Base-by-base conservation (phyloP, 768 basidiomycete species). In the Lactarius deliciosus region DNA sequence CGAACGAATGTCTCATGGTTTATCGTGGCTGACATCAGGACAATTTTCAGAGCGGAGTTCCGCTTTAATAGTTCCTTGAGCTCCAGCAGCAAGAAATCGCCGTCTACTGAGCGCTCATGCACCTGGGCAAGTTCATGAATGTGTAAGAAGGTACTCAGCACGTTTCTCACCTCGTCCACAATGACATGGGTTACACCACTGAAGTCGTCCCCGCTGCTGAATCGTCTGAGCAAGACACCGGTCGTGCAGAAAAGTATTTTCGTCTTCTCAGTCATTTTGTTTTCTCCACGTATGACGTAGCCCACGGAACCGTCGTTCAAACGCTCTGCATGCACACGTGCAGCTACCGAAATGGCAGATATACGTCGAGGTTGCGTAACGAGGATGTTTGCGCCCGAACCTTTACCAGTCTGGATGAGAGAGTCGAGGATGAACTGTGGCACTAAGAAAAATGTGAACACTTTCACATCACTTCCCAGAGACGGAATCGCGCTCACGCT, bases 1-100 rank as follows among this genome's bases (percentile, higher is more conserved):
- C 84, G 81, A 57, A 88, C 79, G 71, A 94, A 95, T n/a, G 81
- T 85, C 68, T 91, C 82, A 66, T 94, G 92, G 72, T 97, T 96
- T 76, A 96, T 96, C 0, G 96, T 98, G 5, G 96, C 96, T 38
- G 91, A 94, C 94, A 97, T 97, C 56, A 96, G 81, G 25, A 96
- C 77, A 25, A 98, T 82, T 74, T 91, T 95, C 71, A 97, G 81
- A 1, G 75, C 82, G 25, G 80, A 77, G 72, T 93, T 88, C 22
- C 74, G 80, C 67, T 79, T 78, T 55, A 96, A 75, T 16, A 97
- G 77, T 71, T 93, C 90, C 66, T 88, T 86, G 30, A 97, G 79
- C 73, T 96, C 89, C 6, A 96, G 83, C 2, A 98, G 81, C 54
- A 98, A 79, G 71, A 98, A 89, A 75, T 98, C 96, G 25, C 91